Conservation (phyloP, 768 basidiomycete species). For the Leccinum ochraceum region DNA sequence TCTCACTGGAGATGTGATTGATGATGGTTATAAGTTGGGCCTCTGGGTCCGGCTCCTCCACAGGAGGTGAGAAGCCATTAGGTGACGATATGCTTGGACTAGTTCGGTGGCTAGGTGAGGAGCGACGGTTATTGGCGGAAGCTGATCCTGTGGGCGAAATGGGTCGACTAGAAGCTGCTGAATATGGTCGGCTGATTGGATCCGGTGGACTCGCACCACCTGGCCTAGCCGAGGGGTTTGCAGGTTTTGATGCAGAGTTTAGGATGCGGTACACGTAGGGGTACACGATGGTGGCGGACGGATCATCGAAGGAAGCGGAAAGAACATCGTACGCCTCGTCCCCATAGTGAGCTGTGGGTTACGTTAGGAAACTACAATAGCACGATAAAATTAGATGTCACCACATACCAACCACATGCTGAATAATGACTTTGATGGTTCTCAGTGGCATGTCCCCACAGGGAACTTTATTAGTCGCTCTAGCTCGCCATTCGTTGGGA, state of each 20-base stretch:
- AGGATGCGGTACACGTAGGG: constrained; percentile 93
- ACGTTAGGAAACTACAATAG: constrained; percentile 19
- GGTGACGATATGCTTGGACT: constrained; percentile 68
- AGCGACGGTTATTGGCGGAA: constrained; percentile 53
- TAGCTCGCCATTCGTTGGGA: constrained; percentile 93
- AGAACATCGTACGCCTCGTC: constrained; percentile 91
- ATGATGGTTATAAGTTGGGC: constrained; percentile 80
- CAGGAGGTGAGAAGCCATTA: constrained; percentile 52
- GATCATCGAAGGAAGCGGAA: constrained; percentile 88
- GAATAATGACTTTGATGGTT: constrained; percentile 97
- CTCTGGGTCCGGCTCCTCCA: constrained; percentile 86
- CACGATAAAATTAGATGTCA: constrained; percentile 4
- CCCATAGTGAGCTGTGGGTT: constrained; percentile 67
- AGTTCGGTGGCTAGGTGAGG: constrained; percentile 64
- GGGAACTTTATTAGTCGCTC: constrained; percentile 88
- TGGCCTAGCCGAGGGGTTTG: constrained; percentile 31
- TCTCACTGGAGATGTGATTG: constrained; percentile 85
- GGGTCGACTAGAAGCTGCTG: constrained; percentile 66
- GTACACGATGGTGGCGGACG: constrained; percentile 96
- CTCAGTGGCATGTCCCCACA: constrained; percentile 97
- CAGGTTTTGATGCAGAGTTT: constrained; percentile 59
- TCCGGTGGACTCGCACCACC: constrained; percentile 34
- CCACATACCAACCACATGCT: constrained; percentile 90
- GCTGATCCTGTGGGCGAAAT: constrained; percentile 69
- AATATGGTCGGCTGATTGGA: constrained; percentile 47